These are phyloP conservation scores for Leccinum subfulvum DNA, from an alignment of 1,284 basidiomycete genomes.

Conservation along the genomic window DNA sequence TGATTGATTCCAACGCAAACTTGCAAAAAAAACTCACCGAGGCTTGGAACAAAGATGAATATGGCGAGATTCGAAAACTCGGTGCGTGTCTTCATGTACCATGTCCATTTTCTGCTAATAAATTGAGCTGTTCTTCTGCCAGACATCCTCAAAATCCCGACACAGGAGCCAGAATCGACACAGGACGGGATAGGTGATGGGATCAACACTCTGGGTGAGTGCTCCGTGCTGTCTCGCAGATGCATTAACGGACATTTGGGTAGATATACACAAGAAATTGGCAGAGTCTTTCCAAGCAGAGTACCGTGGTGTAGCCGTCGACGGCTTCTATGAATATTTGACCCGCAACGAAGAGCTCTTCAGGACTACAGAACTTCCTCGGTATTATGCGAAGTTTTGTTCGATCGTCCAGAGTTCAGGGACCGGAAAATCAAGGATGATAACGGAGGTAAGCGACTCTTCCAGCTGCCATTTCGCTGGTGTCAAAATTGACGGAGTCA, in stretches of 20 bases:
- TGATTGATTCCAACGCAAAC: too few relatives aligned
- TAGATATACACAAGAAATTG: not conserved
- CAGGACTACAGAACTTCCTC: not conserved
- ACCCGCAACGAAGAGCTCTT: not conserved
- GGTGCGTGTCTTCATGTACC: too few relatives aligned
- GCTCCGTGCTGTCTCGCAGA: not conserved
- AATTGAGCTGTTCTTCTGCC: too few relatives aligned
- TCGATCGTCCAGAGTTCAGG: not conserved
- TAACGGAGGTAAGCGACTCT: not conserved
- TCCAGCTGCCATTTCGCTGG: not conserved
- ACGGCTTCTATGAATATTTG: not conserved
- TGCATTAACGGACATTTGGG: not conserved
- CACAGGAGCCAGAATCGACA: not conserved
- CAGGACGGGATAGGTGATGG: not conserved
- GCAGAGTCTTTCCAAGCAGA: not conserved
- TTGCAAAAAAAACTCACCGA: too few relatives aligned
- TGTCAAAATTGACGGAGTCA: not conserved
- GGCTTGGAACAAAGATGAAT: too few relatives aligned
- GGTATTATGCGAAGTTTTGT: not conserved
- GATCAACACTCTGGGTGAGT: not conserved
- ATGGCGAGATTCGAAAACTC: too few relatives aligned
- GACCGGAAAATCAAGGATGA: not conserved
- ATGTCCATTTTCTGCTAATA: too few relatives aligned
- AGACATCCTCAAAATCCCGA: not conserved
- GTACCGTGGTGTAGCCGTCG: not conserved